These are phyloP conservation scores for Eucalyptus curtisii DNA, from an alignment of 345 rosid species.

Conservation along the genomic window DNA sequence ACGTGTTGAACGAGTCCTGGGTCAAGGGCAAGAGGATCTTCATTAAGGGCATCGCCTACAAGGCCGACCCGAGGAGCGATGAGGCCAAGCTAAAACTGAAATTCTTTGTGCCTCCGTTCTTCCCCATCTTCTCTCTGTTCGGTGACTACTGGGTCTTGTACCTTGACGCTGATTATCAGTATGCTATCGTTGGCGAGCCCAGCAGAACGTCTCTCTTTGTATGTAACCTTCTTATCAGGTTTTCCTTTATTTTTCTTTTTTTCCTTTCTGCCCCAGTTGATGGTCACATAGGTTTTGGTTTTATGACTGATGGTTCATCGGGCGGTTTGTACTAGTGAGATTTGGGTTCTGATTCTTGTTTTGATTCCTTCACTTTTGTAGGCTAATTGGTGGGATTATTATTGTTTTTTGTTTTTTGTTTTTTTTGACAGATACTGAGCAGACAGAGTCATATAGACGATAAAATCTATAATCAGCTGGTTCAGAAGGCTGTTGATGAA, in stretches of 20 bases:
- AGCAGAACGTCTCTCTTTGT: conserved; percentile 68
- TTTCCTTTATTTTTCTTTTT: neutral
- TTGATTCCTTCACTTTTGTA: neutral
- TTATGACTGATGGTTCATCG: neutral
- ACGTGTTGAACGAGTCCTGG: conserved; percentile 82
- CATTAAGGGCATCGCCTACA: conserved; percentile 61
- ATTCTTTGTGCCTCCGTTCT: conserved; percentile 74
- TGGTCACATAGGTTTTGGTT: neutral
- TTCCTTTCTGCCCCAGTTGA: neutral
- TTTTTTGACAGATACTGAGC: conserved; percentile 39
- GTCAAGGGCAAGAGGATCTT: conserved; percentile 43
- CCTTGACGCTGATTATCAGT: conserved; percentile 45
- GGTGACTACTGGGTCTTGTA: conserved; percentile 83
- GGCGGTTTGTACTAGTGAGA: neutral
- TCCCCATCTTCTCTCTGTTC: conserved; percentile 61
- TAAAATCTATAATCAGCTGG: conserved; percentile 40
- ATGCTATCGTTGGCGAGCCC: conserved; percentile 61
- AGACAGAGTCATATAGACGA: conserved; percentile 49
- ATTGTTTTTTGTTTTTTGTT: neutral
- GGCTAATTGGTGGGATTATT: neutral
- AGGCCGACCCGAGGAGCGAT: conserved; percentile 62
- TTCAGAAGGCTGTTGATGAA: conserved; percentile 40
- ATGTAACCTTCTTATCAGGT: neutral
- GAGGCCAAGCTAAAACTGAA: conserved; percentile 88
- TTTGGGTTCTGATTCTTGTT: neutral